These are phyloP conservation scores for Leptoxyphium fumago DNA, from an alignment of 2,329 filamentous ascomycete species.

Conservation along the genomic window DNA sequence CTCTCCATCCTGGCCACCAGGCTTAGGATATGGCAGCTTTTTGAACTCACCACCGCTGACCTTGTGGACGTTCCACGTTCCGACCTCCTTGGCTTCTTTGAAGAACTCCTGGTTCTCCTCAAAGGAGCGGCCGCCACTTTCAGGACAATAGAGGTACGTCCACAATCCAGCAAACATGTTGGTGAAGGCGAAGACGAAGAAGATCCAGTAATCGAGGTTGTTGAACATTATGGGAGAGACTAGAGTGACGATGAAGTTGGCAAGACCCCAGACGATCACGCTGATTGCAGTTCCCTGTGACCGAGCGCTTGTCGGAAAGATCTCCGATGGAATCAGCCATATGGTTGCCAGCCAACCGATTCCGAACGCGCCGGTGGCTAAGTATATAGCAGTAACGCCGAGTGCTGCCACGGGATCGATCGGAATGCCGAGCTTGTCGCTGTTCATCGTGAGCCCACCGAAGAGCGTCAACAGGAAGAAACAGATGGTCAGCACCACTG, in stretches of 20 bases:
- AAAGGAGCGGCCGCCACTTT: slow-evolving; percentile 43
- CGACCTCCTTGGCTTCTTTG: slow-evolving; percentile 34
- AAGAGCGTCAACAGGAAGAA: slow-evolving; percentile 40
- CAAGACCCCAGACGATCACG: slow-evolving; percentile 42
- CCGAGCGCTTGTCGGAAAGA: slow-evolving; percentile 39
- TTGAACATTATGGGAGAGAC: slow-evolving; percentile 45
- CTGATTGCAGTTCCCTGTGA: slow-evolving; percentile 41
- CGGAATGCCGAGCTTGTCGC: slow-evolving; percentile 24
- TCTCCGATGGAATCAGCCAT: slow-evolving; percentile 46
- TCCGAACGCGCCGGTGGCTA: slow-evolving; percentile 46
- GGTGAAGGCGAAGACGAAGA: slow-evolving; percentile 40
- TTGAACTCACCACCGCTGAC: slow-evolving; percentile 38
- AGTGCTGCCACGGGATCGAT: slow-evolving; percentile 32
- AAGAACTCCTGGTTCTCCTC: slow-evolving; percentile 49
- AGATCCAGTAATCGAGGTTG: slow-evolving; percentile 43
- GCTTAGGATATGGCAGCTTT: slow-evolving; percentile 28
- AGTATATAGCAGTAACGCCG: slow-evolving; percentile 38
- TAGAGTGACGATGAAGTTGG: slow-evolving; percentile 44
- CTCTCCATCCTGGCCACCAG: slow-evolving; percentile 27
- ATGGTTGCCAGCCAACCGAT: slow-evolving; percentile 45
- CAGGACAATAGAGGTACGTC: slow-evolving; percentile 39
- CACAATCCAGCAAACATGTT: slow-evolving; percentile 41
- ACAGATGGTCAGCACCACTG: slow-evolving; percentile 31
- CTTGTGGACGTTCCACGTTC: slow-evolving; percentile 39
- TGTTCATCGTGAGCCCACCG: slow-evolving; percentile 32